Evolutionary conservation across 2,329 filamentous ascomycete species (phyloP), one percentile per base, ranked within the genome.

Genomic region (Byssothecium circinans): DNA sequence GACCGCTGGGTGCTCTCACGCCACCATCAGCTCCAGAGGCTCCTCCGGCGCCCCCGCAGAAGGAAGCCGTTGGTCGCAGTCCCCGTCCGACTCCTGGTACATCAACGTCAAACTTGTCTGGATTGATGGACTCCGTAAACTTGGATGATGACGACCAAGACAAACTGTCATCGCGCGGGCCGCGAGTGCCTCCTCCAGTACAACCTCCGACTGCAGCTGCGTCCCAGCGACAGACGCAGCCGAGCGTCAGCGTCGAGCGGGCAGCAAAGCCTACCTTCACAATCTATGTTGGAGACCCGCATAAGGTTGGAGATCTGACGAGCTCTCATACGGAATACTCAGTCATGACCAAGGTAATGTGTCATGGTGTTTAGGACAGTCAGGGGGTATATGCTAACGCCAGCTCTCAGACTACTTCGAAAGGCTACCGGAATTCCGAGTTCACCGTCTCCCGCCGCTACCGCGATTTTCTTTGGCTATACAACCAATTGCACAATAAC

Each of bases 321-420:
- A 96, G 89, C 71, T 96, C 91, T 54, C 94, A 99, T 72, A 99
- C 96, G 56, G 94, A 97, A 39, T 99, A 99, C 74, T 90, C 90
- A 62, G 94, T 99, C 56, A 83, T 88, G 64, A 99, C 94, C 49
- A 94, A 88, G 84, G 89, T 94, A 79, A 14, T 27, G 10, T 51
- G 70, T n/a, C 20, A 11, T 20, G 25, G 7, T 19, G 14, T 30
- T 34, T 36, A 11, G 25, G 6, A 43, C 32, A 40, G 23, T 20
- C 17, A 37, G 32, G 19, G n/a, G 3, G 6, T n/a, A 25, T 23
- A 6, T 37, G 32, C 33, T 42, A 42, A 27, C 22, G 39, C 38
- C 36, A 25, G 36, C 33, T 49, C 35, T 51, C 47, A 95, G 88
- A 99, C 94, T 11, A 89, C 90, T 1, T 97, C 92, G 30, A 96